These are phyloP conservation scores for Tricholoma bakamatsutake DNA, from an alignment of 768 basidiomycete genomes.

Conservation along the genomic window DNA sequence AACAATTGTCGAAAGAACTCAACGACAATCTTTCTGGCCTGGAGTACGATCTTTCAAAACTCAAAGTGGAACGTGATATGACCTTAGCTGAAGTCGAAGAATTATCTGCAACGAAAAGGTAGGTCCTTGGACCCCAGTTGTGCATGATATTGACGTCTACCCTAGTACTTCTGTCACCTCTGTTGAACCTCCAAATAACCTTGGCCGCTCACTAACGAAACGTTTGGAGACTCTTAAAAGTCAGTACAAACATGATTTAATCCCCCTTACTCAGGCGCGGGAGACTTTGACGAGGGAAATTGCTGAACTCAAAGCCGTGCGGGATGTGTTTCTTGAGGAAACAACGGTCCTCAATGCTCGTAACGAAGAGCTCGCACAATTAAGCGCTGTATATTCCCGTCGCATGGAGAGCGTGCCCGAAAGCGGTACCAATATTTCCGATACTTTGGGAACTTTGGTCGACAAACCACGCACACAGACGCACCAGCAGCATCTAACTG, in stretches of 20 bases:
- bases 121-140: conserved; percentile 15
- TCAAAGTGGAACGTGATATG: conserved; percentile 88
- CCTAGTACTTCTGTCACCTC: conserved; percentile 21
- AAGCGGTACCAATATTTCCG: conserved; percentile 21
- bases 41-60: conserved; percentile 80
- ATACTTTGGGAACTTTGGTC: conserved; percentile 17
- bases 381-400: conserved; percentile 76
- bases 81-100: conserved; percentile 92
- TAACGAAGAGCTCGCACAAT: conserved; percentile 89
- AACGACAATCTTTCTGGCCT: conserved; percentile 68
- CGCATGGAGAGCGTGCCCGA: conserved; percentile 60
- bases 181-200: conserved; percentile 37
- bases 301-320: conserved; percentile 76
- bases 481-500: conserved; percentile 25
- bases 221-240: conserved; percentile 83
- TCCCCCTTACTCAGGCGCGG: conserved; percentile 77
- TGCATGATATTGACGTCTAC: conserved; percentile 6
- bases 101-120: conserved; percentile 72
- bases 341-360: conserved; percentile 84
- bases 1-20: conserved; percentile 75
- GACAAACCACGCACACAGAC: conserved; percentile 23
- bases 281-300: conserved; percentile 79
- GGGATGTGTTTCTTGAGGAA: conserved; percentile 88
- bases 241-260: conserved; percentile 83
- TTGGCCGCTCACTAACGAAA: conserved; percentile 70